A percentile compares a stretch with the other conserved stretches of the same genome.
phyloP scores from a whole-genome alignment of 225 moss, liverwort and hornwort species.

The Marchantia polymorpha region DNA sequence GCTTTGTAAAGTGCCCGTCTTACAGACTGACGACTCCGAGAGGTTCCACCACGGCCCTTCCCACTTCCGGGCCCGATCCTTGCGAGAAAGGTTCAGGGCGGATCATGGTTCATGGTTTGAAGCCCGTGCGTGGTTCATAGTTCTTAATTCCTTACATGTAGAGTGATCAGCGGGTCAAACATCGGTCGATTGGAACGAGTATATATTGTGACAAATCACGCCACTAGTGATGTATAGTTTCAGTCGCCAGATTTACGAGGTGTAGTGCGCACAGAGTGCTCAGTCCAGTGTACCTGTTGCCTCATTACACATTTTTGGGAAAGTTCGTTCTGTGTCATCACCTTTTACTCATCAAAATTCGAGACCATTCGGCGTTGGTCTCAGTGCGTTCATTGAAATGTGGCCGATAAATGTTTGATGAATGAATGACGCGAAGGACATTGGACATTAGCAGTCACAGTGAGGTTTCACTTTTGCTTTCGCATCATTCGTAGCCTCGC shows the following conservation, averaged over 20 bases:
- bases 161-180: constrained; percentile 2
- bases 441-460: no score
- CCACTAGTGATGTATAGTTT: neutral
- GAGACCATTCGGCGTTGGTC: neutral
- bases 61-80: constrained; percentile 9
- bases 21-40: constrained; percentile 6
- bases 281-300: neutral
- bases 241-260: constrained; percentile 7
- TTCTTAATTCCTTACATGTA: neutral
- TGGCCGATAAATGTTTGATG: no score
- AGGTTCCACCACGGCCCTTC: constrained; percentile 18
- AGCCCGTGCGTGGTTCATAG: neutral
- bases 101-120: neutral
- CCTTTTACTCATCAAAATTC: neutral
- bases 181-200: neutral
- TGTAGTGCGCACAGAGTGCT: neutral
- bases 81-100: neutral
- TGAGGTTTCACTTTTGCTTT: no score
- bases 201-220: neutral
- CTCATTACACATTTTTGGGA: neutral
- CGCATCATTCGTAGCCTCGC: no score
- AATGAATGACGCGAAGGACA: no score
- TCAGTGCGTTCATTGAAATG: no score
- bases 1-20: constrained; percentile 28
- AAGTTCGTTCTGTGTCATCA: neutral